phyloP scores from a whole-genome alignment of 441 rosid genomes.

The Raphanus hybrid region DNA sequence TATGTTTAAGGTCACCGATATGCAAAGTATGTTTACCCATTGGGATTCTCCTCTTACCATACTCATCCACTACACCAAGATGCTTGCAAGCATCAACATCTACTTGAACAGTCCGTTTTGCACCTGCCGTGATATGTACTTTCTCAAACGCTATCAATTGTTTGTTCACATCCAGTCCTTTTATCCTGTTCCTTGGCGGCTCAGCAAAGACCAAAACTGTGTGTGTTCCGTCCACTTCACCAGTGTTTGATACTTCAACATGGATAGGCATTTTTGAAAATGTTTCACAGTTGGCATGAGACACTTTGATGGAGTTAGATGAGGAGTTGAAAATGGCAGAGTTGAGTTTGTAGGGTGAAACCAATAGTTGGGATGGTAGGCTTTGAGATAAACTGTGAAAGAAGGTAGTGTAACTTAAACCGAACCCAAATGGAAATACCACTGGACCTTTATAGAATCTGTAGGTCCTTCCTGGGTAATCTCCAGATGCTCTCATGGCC shows the following conservation, averaged over 20 bases:
- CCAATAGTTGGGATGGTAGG: slow-evolving; percentile 46
- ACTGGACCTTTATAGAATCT: slow-evolving; percentile 91
- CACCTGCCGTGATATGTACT: slow-evolving; percentile 64
- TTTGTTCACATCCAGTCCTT: slow-evolving; percentile 49
- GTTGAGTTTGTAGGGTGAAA: slow-evolving; percentile 42
- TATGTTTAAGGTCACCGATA: slow-evolving; percentile 85
- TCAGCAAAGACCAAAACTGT: slow-evolving; percentile 71
- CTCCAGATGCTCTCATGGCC: slow-evolving; percentile 55
- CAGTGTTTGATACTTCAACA: slow-evolving; percentile 66
- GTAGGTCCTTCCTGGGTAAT: slow-evolving; percentile 71
- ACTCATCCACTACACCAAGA: slow-evolving; percentile 69
- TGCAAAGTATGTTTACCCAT: slow-evolving; percentile 71
- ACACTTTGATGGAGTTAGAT: slow-evolving; percentile 48
- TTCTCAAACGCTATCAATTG: slow-evolving; percentile 76
- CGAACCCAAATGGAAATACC: slow-evolving; percentile 82
- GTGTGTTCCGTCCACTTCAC: slow-evolving; percentile 70
- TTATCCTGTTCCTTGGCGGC: slow-evolving; percentile 47
- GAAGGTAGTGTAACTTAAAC: slow-evolving; percentile 68
- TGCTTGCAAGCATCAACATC: slow-evolving; percentile 73
- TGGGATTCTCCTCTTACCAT: slow-evolving; percentile 84
- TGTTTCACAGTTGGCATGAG: slow-evolving; percentile 58
- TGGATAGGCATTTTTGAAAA: slow-evolving; percentile 50
- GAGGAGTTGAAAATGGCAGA: slow-evolving; percentile 48
- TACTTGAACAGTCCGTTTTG: slow-evolving; percentile 51
- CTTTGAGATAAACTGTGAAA: slow-evolving; percentile 50